Conservation (phyloP, 768 basidiomycete species). For the Rhodotorula kratochvilovae region DNA sequence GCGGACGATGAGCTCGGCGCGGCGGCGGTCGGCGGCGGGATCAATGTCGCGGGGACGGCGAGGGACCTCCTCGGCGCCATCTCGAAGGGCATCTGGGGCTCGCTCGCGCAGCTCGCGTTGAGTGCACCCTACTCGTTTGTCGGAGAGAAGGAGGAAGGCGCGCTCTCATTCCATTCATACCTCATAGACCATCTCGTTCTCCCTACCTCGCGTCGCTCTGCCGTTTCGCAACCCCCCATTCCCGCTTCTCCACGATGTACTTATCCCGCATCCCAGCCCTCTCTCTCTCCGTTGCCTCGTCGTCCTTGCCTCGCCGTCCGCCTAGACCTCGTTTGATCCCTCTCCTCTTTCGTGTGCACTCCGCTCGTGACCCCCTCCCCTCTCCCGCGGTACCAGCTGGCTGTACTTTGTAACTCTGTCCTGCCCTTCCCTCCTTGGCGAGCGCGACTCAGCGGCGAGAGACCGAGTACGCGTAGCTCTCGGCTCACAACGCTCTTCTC, state of each 20-base stretch:
- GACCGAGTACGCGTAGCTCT: too few species aligned
- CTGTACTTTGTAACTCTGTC: background rate
- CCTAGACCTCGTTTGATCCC: background rate
- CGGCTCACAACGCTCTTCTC: too few species aligned
- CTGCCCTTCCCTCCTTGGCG: background rate
- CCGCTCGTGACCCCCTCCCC: background rate
- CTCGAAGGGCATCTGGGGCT: slow-evolving; percentile 33
- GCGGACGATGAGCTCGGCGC: slow-evolving; percentile 8
- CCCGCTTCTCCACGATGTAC: background rate
- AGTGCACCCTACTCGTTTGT: background rate
- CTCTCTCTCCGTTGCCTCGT: background rate
- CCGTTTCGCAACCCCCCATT: too few species aligned
- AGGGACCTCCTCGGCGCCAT: slow-evolving; percentile 36
- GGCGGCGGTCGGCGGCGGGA: slow-evolving; percentile 11
- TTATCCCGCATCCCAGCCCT: background rate
- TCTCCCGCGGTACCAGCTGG: too few species aligned
- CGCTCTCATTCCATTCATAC: too few species aligned
- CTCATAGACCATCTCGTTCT: background rate
- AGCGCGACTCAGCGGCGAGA: too few species aligned
- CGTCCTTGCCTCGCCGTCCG: too few species aligned
- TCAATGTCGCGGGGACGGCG: slow-evolving; percentile 33
- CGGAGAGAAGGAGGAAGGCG: background rate
- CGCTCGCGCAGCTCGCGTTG: slow-evolving; percentile 4
- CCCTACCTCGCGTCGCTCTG: too few species aligned
- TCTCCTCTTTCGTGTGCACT: background rate